Percentiles rank a stretch among this genome's conserved stretches.
These are phyloP conservation scores for Lycium ferocissimum DNA, from an alignment of 257 asterid genomes.

Conservation along the genomic window DNA sequence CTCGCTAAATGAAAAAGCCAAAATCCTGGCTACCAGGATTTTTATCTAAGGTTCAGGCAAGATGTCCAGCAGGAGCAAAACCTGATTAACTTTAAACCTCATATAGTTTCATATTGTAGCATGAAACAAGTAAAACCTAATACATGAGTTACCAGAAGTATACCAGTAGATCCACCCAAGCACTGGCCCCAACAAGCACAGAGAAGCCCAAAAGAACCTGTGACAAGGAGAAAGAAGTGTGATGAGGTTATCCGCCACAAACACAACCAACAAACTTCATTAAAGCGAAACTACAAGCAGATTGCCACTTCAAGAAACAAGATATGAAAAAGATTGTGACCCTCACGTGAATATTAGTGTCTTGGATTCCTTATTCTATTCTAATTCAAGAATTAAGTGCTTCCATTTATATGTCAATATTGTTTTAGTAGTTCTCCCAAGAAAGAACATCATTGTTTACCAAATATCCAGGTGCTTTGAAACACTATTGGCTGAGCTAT, in stretches of 20 bases:
- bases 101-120: background rate
- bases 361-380: conserved; percentile 1
- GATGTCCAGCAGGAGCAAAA: background rate
- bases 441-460: background rate
- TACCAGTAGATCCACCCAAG: conserved; percentile 99
- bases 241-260: background rate
- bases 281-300: conserved; percentile 3
- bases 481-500: background rate
- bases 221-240: conserved; percentile 26
- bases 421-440: background rate
- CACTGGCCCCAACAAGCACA: conserved; percentile 97
- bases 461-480: background rate
- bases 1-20: background rate
- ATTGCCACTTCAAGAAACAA: conserved; percentile 23
- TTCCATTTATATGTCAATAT: background rate
- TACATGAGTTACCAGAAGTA: conserved; percentile 23
- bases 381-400: conserved; percentile 15
- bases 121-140: conserved; percentile 2
- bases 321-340: conserved; percentile 17
- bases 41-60: conserved; percentile 1
- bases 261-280: conserved; percentile 10
- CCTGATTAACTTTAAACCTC: background rate
- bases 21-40: background rate
- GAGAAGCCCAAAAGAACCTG: conserved; percentile 98
- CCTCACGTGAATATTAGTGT: background rate